phyloP scores from a whole-genome alignment of 192 early-diverging fungal genomes.

The Dissophora globulifera region DNA sequence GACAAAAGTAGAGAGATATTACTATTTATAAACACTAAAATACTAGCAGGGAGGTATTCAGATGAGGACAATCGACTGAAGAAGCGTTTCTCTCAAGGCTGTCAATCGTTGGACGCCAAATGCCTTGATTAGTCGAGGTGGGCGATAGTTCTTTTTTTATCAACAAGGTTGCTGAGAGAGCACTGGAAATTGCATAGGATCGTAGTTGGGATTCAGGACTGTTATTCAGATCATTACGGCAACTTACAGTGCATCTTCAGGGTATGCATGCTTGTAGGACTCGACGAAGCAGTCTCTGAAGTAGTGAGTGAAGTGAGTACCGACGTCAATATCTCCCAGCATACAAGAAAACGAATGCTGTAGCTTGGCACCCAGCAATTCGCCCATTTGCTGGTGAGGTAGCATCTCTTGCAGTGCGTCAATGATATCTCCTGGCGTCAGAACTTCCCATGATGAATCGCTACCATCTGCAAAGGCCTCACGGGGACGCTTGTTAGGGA shows the following conservation, averaged over 20 bases:
- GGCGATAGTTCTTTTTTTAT: slow-evolving; percentile 37
- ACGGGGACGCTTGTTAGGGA: slow-evolving; percentile 29
- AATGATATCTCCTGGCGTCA: slow-evolving; percentile 35
- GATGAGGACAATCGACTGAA: slow-evolving; percentile 29
- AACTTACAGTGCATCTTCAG: slow-evolving; percentile 50
- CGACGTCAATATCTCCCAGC: slow-evolving; percentile 32
- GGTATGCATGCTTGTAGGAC: slow-evolving; percentile 34
- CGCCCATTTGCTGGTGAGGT: slow-evolving; percentile 31
- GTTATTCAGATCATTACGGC: slow-evolving; percentile 15
- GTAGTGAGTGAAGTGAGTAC: slow-evolving; percentile 31
- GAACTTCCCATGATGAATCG: slow-evolving; percentile 43
- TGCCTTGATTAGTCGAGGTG: slow-evolving; percentile 37
- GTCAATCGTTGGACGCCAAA: slow-evolving; percentile 39
- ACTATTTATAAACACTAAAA: no score
- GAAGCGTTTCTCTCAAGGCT: no score
- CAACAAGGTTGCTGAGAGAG: slow-evolving; percentile 32
- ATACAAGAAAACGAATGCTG: slow-evolving; percentile 31
- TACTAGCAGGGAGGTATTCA: slow-evolving; percentile 35
- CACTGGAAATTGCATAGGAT: slow-evolving; percentile 12
- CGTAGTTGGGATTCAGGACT: slow-evolving; percentile 17
- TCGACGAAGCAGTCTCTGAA: slow-evolving; percentile 32
- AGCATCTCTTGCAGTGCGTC: slow-evolving; percentile 37
- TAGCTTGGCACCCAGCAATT: slow-evolving; percentile 24
- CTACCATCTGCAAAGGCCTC: slow-evolving; percentile 36
- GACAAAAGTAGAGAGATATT: no score